Evolutionary conservation across 306 rosid genomes (phyloP).

Genomic region (Cicer pinnatifidum): DNA sequence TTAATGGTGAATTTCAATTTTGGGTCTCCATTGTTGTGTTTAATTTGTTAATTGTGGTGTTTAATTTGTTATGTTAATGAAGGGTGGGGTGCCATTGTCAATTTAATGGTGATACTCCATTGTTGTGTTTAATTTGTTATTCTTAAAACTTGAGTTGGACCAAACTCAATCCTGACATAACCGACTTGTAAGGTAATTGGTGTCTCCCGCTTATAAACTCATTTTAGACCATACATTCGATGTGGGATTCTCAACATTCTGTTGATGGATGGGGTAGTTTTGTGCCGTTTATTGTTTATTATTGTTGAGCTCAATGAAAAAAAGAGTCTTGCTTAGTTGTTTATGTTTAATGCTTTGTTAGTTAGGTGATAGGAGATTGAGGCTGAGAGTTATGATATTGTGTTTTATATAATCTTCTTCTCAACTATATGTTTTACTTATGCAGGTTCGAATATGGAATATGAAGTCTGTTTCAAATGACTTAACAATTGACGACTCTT

Average conservation of each 20-base stretch:
- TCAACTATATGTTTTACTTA: constrained; percentile 15
- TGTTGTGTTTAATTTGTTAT: constrained; percentile 2
- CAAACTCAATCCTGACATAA: no score
- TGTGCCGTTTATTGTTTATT: constrained; percentile 10
- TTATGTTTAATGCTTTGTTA: constrained; percentile 26
- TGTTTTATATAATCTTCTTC: background rate
- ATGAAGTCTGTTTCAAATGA: constrained; percentile 79
- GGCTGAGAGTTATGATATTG: background rate
- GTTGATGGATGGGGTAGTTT: background rate
- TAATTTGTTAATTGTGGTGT: background rate
- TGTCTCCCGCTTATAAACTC: no score
- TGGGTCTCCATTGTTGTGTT: background rate
- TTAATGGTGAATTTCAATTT: constrained; percentile 31
- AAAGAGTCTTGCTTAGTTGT: constrained; percentile 14
- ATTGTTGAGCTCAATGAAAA: constrained; percentile 9
- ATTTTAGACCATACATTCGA: no score
- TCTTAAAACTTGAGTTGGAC: no score
- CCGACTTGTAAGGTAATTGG: no score
- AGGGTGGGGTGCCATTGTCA: no score
- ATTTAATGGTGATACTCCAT: background rate
- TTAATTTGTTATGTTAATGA: background rate
- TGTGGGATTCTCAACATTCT: background rate
- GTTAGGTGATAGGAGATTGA: constrained; percentile 26
- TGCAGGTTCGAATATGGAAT: constrained; percentile 97
- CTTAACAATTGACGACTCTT: constrained; percentile 62